Evolutionary conservation across 805 yeast genomes (phyloP).

Genomic region (Myxozyma vanderwaltii): DNA sequence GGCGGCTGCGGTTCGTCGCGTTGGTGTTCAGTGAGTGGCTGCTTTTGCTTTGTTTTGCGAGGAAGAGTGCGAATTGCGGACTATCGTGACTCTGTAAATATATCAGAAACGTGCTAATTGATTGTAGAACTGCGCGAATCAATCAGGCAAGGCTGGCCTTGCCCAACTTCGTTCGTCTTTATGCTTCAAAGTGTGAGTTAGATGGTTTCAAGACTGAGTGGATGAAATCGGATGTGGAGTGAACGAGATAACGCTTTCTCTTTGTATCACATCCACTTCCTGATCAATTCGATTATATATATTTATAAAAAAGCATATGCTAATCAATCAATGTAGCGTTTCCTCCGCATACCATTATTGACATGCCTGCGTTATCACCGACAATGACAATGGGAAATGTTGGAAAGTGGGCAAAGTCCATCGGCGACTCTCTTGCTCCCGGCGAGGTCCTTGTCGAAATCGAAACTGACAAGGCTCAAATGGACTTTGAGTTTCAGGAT

Average conservation of each 20-base stretch:
- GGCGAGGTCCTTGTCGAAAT: conserved; percentile 96
- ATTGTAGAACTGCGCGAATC: conserved; percentile 13
- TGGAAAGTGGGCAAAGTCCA: conserved; percentile 84
- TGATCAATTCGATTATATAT: no score
- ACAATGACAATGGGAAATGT: conserved; percentile 97
- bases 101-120: no score
- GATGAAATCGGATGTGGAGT: no score
- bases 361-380: conserved; percentile 99
- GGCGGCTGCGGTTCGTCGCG: conserved; percentile 27
- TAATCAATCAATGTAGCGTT: conserved; percentile 41
- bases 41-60: background rate
- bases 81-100: no score
- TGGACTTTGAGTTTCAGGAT: conserved; percentile 98
- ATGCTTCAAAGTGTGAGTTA: conserved; percentile 44
- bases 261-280: no score
- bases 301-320: no score
- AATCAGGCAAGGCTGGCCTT: conserved; percentile 34
- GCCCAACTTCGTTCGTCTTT: conserved; percentile 40
- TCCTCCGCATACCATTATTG: conserved; percentile 84
- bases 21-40: conserved; percentile 16
- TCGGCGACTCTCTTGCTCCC: conserved; percentile 84
- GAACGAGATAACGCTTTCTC: no score
- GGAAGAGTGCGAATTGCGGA: background rate
- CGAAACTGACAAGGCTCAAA: conserved; percentile 96
- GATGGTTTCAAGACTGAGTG: background rate